Evolutionary conservation across 164 flowering plant genomes (phyloP).

Genomic region (Tetrastigma voinierianum): DNA sequence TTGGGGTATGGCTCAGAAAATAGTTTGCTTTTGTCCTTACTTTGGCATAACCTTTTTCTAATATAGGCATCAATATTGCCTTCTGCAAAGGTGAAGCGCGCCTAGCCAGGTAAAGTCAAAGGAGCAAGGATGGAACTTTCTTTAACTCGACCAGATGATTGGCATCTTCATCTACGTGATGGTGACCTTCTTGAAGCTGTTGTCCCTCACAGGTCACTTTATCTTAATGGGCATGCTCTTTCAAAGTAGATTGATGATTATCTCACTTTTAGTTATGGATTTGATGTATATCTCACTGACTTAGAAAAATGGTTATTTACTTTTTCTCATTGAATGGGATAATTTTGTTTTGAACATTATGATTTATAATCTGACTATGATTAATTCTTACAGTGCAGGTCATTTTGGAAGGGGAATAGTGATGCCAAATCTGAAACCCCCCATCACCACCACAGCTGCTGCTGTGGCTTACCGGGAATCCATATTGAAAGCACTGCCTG

Average conservation of each 20-base stretch:
- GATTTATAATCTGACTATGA: neutral
- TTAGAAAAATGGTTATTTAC: no score
- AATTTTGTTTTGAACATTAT: neutral
- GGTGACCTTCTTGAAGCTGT: constrained; percentile 82
- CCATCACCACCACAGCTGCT: constrained; percentile 77
- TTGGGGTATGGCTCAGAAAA: neutral
- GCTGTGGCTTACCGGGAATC: constrained; percentile 83
- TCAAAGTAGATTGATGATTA: neutral
- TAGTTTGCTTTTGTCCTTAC: neutral
- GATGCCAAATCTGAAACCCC: constrained; percentile 96
- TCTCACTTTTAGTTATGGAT: no score
- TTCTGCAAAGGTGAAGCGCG: constrained; percentile 19
- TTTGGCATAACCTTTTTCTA: neutral
- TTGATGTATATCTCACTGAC: no score
- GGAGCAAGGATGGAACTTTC: constrained; percentile 68
- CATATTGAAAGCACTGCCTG: constrained; percentile 73
- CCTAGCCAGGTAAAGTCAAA: constrained; percentile 17
- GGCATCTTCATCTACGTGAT: constrained; percentile 99
- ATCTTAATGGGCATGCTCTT: neutral
- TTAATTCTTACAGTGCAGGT: constrained; percentile 52
- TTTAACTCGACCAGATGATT: constrained; percentile 83
- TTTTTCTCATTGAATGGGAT: neutral
- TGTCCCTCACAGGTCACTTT: constrained; percentile 66
- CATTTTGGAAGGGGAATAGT: constrained; percentile 85
- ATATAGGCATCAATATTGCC: constrained; percentile 21